These are phyloP conservation scores for Plasmopara viticola DNA, from an alignment of 352 stramenopile species.

Conservation along the genomic window DNA sequence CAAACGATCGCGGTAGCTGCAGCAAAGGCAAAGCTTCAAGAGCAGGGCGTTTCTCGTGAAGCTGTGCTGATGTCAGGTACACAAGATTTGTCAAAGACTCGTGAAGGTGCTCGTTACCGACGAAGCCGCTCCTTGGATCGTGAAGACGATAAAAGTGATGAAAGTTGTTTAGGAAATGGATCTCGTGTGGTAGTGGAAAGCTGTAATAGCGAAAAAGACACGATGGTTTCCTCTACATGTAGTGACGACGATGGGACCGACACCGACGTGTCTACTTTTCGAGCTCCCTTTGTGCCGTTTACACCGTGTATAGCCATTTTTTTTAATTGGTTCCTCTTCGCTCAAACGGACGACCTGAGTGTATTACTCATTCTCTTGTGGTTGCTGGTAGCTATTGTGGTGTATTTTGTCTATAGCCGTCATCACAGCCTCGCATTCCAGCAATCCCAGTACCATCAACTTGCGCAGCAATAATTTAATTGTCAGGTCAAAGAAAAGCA, in stretches of 20 bases:
- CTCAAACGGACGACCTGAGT: conserved; percentile 64
- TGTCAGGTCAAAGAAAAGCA: no score
- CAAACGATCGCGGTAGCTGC: conserved; percentile 2
- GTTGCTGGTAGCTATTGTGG: conserved; percentile 52
- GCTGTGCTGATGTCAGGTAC: conserved; percentile 23
- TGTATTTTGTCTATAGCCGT: conserved; percentile 70
- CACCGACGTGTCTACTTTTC: conserved; percentile 37
- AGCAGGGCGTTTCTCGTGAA: conserved; percentile 9
- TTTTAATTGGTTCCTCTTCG: conserved; percentile 86
- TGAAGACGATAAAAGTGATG: conserved; percentile 12
- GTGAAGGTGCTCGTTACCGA: not conserved
- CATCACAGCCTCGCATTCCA: conserved; percentile 67
- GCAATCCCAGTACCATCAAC: conserved; percentile 53
- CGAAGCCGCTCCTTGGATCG: conserved; percentile 16
- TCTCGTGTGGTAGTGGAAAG: conserved; percentile 10
- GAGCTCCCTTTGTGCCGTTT: conserved; percentile 69
- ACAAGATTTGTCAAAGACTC: conserved; percentile 5
- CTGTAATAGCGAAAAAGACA: conserved; percentile 19
- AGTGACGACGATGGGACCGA: conserved; percentile 28
- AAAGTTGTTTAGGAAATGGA: not conserved
- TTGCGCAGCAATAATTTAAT: conserved; percentile 25
- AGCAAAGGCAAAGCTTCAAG: conserved; percentile 5
- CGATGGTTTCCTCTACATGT: conserved; percentile 2
- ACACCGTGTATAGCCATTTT: conserved; percentile 77
- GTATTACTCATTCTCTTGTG: conserved; percentile 63